Evolutionary conservation across 495 filamentous ascomycete genomes (phyloP).

Genomic region (Penicillium canescens): DNA sequence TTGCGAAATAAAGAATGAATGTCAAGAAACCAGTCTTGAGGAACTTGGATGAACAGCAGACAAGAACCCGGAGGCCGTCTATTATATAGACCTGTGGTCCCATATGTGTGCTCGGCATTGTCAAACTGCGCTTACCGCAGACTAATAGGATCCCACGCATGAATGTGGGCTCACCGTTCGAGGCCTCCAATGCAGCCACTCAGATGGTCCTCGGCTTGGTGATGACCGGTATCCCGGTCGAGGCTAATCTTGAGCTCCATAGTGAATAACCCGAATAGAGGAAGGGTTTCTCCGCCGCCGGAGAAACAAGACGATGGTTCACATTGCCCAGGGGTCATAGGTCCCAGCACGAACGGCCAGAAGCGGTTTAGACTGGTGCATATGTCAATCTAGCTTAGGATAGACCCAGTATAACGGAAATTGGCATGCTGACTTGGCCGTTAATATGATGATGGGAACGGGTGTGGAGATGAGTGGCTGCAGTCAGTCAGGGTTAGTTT

Average conservation of each 20-base stretch:
- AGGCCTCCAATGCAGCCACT: constrained; percentile 2
- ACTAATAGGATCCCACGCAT: constrained; percentile 14
- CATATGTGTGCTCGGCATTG: background rate
- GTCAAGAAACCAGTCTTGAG: constrained; percentile 32
- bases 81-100: constrained; percentile 18
- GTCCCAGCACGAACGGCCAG: constrained; percentile 7
- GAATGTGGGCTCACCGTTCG: constrained; percentile 13
- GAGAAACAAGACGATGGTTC: background rate
- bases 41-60: constrained; percentile 11
- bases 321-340: constrained; percentile 5
- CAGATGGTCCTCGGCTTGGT: constrained; percentile 1
- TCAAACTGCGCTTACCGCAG: constrained; percentile 4
- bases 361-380: constrained; percentile 2
- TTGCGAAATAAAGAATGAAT: constrained; percentile 14
- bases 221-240: constrained; percentile 7
- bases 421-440: background rate
- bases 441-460: background rate
- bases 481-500: constrained; percentile 12
- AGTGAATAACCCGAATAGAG: constrained; percentile 1
- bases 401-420: background rate
- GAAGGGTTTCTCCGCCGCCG: constrained; percentile 1
- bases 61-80: background rate
- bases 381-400: constrained; percentile 10
- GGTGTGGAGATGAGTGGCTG: constrained; percentile 1
- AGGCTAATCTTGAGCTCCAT: constrained; percentile 3